A percentile compares a stretch with the other conserved stretches of the same genome.
Conservation (phyloP, 2,329 filamentous ascomycete species). For the Colletotrichum sp. region DNA sequence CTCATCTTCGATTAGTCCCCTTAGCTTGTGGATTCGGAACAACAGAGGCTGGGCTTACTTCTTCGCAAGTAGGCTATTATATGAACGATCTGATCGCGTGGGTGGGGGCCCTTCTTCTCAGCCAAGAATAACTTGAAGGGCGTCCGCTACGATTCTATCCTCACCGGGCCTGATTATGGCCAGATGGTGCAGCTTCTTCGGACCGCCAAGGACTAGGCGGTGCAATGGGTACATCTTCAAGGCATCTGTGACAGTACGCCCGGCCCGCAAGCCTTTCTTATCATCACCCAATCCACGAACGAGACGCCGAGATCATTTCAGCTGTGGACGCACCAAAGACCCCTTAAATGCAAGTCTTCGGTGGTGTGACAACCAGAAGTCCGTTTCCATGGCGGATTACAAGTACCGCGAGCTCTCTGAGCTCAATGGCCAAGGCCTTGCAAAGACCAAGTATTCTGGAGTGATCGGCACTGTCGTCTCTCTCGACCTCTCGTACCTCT, state of each 20-base stretch:
- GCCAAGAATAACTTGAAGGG: too few species aligned
- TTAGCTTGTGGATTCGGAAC: neutral
- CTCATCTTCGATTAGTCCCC: neutral
- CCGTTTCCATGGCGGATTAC: neutral
- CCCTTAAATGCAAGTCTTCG: neutral
- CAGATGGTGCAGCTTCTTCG: neutral
- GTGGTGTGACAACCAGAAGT: neutral
- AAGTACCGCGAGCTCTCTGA: neutral
- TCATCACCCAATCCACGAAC: neutral
- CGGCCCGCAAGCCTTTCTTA: neutral
- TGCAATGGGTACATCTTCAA: neutral
- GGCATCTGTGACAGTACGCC: neutral
- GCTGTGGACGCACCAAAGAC: neutral
- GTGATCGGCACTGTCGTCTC: neutral
- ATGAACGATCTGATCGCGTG: too few species aligned
- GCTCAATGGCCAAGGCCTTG: neutral
- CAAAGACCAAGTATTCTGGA: neutral
- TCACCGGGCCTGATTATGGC: neutral
- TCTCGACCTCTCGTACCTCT: neutral
- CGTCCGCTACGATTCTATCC: neutral
- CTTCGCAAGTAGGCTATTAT: neutral
- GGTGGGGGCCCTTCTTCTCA: too few species aligned
- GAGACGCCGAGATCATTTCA: neutral
- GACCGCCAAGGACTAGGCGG: neutral
- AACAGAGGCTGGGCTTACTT: neutral